A percentile compares a stretch with the other conserved stretches of the same genome.
These are phyloP conservation scores for Globisporangium uncinulatum DNA, from an alignment of 352 stramenopile species.

Conservation along the genomic window DNA sequence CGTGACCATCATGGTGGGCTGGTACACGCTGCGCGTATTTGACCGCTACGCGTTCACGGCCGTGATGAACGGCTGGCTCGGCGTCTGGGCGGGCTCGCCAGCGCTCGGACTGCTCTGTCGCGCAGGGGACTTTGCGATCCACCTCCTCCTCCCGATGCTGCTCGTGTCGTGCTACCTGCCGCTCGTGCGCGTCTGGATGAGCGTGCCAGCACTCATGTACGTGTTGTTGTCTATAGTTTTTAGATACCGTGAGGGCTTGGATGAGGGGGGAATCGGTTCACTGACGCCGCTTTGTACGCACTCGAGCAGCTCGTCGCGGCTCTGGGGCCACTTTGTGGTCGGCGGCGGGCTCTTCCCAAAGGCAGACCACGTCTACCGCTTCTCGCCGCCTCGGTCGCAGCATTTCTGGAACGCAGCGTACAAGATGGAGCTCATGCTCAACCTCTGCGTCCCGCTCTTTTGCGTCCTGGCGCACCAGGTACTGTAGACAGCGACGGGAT, in stretches of 20 bases:
- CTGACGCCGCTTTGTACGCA: background rate
- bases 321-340: slow-evolving; percentile 75
- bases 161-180: slow-evolving; percentile 72
- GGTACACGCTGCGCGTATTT: slow-evolving; percentile 79
- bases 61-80: slow-evolving; percentile 66
- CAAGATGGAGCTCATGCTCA: slow-evolving; percentile 77
- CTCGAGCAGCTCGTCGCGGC: slow-evolving; percentile 46
- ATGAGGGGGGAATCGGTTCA: background rate
- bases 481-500: slow-evolving; percentile 1
- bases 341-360: slow-evolving; percentile 66
- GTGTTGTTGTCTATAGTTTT: slow-evolving; percentile 1
- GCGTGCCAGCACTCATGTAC: slow-evolving; percentile 61
- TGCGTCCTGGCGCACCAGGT: slow-evolving; percentile 79
- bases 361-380: slow-evolving; percentile 74
- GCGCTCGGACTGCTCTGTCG: slow-evolving; percentile 53
- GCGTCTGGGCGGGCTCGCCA: slow-evolving; percentile 65
- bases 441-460: slow-evolving; percentile 70
- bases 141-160: slow-evolving; percentile 65
- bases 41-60: slow-evolving; percentile 74
- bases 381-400: slow-evolving; percentile 57
- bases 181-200: slow-evolving; percentile 80
- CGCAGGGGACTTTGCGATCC: slow-evolving; percentile 55
- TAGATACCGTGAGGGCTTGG: too few relatives aligned
- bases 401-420: slow-evolving; percentile 80
- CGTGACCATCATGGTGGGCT: slow-evolving; percentile 83